A percentile compares a stretch with the other conserved stretches of the same genome.
Evolutionary conservation across 2,329 filamentous ascomycete genomes (phyloP).

Genomic region (Aspergillus phoenicis): DNA sequence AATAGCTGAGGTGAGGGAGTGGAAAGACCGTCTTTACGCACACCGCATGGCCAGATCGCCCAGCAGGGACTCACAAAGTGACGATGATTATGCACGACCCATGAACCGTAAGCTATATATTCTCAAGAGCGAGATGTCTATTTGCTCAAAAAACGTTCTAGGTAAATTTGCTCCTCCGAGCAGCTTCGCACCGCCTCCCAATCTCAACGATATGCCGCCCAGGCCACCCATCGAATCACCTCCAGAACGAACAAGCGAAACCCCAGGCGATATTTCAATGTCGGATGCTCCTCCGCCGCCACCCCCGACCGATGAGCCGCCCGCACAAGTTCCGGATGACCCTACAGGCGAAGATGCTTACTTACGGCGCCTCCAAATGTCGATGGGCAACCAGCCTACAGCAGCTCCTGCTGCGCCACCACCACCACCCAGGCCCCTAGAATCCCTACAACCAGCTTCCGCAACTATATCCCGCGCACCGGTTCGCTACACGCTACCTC

Average conservation of each 20-base stretch:
- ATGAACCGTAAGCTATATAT: conserved; percentile 48
- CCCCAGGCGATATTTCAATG: conserved; percentile 23
- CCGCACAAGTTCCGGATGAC: conserved; percentile 34
- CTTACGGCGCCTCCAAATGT: conserved; percentile 29
- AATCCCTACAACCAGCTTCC: conserved; percentile 44
- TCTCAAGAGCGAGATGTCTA: neutral
- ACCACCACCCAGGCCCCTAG: conserved; percentile 41
- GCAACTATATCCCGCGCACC: conserved; percentile 75
- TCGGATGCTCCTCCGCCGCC: conserved; percentile 26
- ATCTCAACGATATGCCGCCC: conserved; percentile 43
- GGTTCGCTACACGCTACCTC: conserved; percentile 67
- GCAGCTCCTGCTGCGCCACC: conserved; percentile 30
- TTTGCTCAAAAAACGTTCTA: conserved; percentile 23
- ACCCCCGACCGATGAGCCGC: conserved; percentile 32
- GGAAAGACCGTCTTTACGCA: conserved; percentile 79
- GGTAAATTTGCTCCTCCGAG: conserved; percentile 55
- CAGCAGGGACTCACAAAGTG: conserved; percentile 52
- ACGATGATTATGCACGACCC: conserved; percentile 50
- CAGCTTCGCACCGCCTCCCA: conserved; percentile 56
- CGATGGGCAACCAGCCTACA: conserved; percentile 23
- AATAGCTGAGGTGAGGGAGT: conserved; percentile 76
- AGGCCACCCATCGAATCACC: conserved; percentile 37
- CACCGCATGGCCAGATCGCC: conserved; percentile 59
- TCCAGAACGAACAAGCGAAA: conserved; percentile 37
- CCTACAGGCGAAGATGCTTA: conserved; percentile 31